Evolutionary conservation across 768 basidiomycete species (phyloP), one percentile per base, ranked within the genome.

Genomic region (Coprinellus micaceus): DNA sequence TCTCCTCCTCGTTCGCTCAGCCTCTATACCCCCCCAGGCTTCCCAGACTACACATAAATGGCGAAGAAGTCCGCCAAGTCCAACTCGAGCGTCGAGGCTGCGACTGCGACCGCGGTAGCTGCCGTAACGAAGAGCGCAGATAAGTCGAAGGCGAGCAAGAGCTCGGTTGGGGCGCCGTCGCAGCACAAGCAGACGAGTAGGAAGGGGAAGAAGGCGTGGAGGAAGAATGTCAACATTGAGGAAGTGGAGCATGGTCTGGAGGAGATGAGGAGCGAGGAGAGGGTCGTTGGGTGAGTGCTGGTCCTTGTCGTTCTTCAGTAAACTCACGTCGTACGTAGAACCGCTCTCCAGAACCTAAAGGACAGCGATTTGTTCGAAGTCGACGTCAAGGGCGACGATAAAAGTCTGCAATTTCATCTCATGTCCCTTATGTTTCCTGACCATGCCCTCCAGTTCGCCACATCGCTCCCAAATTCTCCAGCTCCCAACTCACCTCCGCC

Each of bases 191-290:
- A 95, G 69, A 69, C 84, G 0, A 90, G 87, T 63, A 76, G 94
- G 56, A 96, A 93, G 69, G 91, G 93, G n/a, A 96, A 96, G 69
- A 84, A 82, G 54, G 84, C 94, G 46, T 96, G 94, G 94, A 73
- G 94, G 67, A 96, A 97, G 74, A 91, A 97, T 69, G 86, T 96
- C 52, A 85, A 96, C 67, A 80, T 96, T 49, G 81, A 83, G 24
- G 85, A 84, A 49, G 85, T 94, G 19, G 93, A 95, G 63, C 74
- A 77, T 46, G 85, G 83, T 2, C 65, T 95, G 60, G 94, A 95
- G 69, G 81, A 75, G 56, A 73, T 90, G 58, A 76, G 94, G 53
- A 81, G 81, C n/a, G 91, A 95, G 67, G 93, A 95, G 67, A 76
- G 90, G 53, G 79, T 85, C 4, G 82, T 80, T 59, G 93, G 93